Conservation (phyloP, 768 basidiomycete species). For the Termitomyces sp. region DNA sequence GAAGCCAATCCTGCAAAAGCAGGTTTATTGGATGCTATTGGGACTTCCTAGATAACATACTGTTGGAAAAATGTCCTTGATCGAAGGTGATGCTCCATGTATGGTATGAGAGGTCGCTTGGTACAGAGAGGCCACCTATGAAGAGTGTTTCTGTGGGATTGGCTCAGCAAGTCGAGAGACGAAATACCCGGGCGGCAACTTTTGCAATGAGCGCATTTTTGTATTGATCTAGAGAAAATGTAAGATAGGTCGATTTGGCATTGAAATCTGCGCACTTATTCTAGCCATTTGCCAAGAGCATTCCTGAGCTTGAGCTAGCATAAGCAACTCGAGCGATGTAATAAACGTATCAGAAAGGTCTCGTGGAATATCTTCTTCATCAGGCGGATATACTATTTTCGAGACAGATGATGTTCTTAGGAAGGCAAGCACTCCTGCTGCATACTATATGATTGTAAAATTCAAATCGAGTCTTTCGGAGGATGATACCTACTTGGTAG, state of each 20-base stretch:
- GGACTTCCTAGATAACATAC: slow-evolving; percentile 29
- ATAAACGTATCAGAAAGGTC: slow-evolving; percentile 67
- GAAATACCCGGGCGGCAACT: slow-evolving; percentile 62
- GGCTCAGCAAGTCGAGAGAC: not conserved
- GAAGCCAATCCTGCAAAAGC: slow-evolving; percentile 58
- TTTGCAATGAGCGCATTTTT: slow-evolving; percentile 84
- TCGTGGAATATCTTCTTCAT: slow-evolving; percentile 47
- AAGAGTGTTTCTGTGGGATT: not conserved
- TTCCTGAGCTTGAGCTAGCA: slow-evolving; percentile 95
- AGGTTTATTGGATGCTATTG: not conserved
- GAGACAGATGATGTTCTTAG: slow-evolving; percentile 49
- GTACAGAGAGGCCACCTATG: slow-evolving; percentile 62
- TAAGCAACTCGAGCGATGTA: slow-evolving; percentile 61
- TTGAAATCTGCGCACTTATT: slow-evolving; percentile 46
- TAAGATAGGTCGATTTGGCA: slow-evolving; percentile 8
- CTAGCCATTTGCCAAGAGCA: slow-evolving; percentile 94
- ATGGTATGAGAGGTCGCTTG: slow-evolving; percentile 38
- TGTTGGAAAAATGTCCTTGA: slow-evolving; percentile 45
- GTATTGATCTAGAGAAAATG: slow-evolving; percentile 41
- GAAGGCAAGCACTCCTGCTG: slow-evolving; percentile 69
- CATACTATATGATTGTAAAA: slow-evolving; percentile 37
- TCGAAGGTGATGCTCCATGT: slow-evolving; percentile 34
- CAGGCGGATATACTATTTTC: slow-evolving; percentile 38
- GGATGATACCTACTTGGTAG: slow-evolving; percentile 53
- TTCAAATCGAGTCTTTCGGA: not conserved